Base-by-base conservation (phyloP, 1,284 basidiomycete genomes). In the Coniophora puteana region DNA sequence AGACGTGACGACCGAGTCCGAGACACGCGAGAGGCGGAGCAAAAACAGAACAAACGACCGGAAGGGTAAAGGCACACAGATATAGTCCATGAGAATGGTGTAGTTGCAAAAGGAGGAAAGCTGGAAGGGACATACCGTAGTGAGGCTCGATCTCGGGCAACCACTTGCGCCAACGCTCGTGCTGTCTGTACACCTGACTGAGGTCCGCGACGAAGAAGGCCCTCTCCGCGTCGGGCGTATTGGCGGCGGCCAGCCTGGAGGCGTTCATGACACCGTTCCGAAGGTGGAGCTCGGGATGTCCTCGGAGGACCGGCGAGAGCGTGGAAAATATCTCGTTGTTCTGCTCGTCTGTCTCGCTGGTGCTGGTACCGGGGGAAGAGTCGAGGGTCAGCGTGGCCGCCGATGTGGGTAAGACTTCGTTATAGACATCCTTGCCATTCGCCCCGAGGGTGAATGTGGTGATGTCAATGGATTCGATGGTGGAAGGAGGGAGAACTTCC, bases 121-220 rank as follows among this genome's bases (percentile, higher is more conserved):
- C n/a, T n/a, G 40, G 35, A 61, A 38, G 33, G 26, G 46, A 63
- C 61, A 52, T 46, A 59, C 57, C 57, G 66, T 93, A 99, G 68
- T 93, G 97, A 21, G 95, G 93, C 54, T 92, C 81, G 33, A 99
- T 83, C 42, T 88, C 80, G 12, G 90, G 91, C 17, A 99, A 76
- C 49, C 78, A 79, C 16, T 71, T 66, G 49, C 76, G 74, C 95
- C 96, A 99, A 44, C 89, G 78, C 53, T 84, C 69, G 57, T 93
- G 89, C 58, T 96, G 93, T 44, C 73, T 72, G 62, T 90, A 95
- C 13, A 99, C 88, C 50, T 87, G 78, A 50, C 87, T 83, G 25
- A 99, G 78, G 65, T 99, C 94, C 22, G 89, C 93, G 10, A 97
- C 93, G 56, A 96, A 98, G 64, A 98, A 98, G 1, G 96, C 94